phyloP scores from a whole-genome alignment of 2,329 filamentous ascomycete genomes.

The Colletotrichum sp. region DNA sequence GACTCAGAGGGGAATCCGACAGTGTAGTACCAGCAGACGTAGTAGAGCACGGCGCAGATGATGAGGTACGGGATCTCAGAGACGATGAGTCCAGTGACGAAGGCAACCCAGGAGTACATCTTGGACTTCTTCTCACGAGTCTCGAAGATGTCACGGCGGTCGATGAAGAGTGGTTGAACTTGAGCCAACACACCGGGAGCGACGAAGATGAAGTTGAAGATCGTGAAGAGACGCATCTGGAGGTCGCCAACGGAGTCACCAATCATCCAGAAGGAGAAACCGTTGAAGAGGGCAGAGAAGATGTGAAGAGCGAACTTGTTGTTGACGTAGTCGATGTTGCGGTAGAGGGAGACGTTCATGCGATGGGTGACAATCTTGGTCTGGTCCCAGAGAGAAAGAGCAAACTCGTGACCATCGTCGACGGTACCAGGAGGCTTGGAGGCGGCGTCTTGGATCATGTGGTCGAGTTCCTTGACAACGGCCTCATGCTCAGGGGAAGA shows the following conservation, averaged over 20 bases:
- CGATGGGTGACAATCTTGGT: constrained; percentile 68
- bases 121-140: constrained; percentile 65
- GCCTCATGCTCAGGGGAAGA: constrained; percentile 64
- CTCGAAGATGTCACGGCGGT: constrained; percentile 62
- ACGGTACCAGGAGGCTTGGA: constrained; percentile 42
- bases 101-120: constrained; percentile 65
- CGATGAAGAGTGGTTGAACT: constrained; percentile 63
- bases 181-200: constrained; percentile 63
- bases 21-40: constrained; percentile 63
- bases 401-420: constrained; percentile 71
- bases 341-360: constrained; percentile 65
- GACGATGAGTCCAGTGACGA: constrained; percentile 57
- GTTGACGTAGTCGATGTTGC: constrained; percentile 70
- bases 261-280: constrained; percentile 67
- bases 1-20: constrained; percentile 53
- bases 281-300: constrained; percentile 61
- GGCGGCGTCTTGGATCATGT: constrained; percentile 61
- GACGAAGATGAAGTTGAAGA: constrained; percentile 70
- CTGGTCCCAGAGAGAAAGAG: constrained; percentile 69
- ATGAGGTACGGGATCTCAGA: constrained; percentile 52
- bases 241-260: constrained; percentile 54
- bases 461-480: constrained; percentile 66
- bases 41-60: constrained; percentile 52
- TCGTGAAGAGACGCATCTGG: constrained; percentile 61
- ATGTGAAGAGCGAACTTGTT: constrained; percentile 67